Base-by-base conservation (phyloP, 2,329 filamentous ascomycete species). In the Penicillium frequentans region DNA sequence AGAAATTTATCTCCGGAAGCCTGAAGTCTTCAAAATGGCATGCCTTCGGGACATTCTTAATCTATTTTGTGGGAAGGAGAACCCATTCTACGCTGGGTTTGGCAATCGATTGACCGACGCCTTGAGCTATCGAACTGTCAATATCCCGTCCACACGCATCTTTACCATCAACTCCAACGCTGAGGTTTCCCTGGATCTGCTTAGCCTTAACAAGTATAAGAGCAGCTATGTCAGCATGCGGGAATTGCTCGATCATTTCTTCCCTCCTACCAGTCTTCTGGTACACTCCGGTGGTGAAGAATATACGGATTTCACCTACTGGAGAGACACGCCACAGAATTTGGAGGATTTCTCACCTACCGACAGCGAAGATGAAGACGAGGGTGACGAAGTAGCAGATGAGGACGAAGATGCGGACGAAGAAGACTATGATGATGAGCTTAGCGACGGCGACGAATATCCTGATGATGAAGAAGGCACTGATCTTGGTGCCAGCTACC, bases 1-100 rank as follows among this genome's bases (percentile, higher is more conserved):
- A 48, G 95, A 99, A 73, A 86, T 99, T 6, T 99, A 99, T 72
- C 82, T 99, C 26, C 86, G 95, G 52, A 98, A 99, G 73, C 96
- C 95, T 0, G 93, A 99, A 71, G 91, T 99, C 8, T 99, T 99
- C 85, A 99, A 99, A 77, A 99, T 99, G 96, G 92, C 95, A 2
- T 99, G 95, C 61, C 79, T 99, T 21, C 87, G 95, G 42, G 95
- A 99, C 73, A 98, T 99, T 65, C 87, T 93, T 70, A 90, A 88
- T 57, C 82, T 99, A 0, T 99, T 97, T 70, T 88, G 86, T 3
- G 82, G 85, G 0, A 86, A 89, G 26, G 81, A 85, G 43, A 91
- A 88, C 19, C 93, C 95, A 0, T 99, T 99, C 70, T 98, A 96
- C 69, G 96, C 96, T 11, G 95, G 95, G 0, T 99, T 98, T 69